A percentile compares a stretch with the other conserved stretches of the same genome.
These are phyloP conservation scores for Thielaviopsis populi DNA, from an alignment of 2,329 filamentous ascomycete species.

Conservation along the genomic window DNA sequence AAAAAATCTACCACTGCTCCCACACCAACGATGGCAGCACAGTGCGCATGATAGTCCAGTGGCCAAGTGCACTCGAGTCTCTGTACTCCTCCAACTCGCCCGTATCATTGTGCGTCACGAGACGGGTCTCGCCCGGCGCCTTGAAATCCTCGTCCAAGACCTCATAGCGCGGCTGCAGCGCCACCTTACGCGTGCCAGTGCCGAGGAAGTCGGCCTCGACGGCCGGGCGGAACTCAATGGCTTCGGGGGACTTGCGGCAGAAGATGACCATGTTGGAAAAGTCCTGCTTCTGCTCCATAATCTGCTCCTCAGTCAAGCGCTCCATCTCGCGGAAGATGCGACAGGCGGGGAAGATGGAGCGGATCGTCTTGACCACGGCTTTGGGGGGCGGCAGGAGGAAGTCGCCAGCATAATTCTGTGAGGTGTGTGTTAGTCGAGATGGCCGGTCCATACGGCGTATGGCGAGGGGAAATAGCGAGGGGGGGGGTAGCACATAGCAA, in stretches of 20 bases:
- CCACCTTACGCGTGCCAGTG: conserved; percentile 54
- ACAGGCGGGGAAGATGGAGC: conserved; percentile 70
- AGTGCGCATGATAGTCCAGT: conserved; percentile 83
- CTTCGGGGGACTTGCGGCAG: conserved; percentile 50
- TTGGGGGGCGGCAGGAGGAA: conserved; percentile 59
- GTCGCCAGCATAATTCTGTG: conserved; percentile 86
- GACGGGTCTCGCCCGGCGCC: conserved; percentile 30
- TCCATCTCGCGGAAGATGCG: conserved; percentile 74
- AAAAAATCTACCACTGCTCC: conserved; percentile 59
- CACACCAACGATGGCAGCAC: conserved; percentile 67
- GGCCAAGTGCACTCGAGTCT: conserved; percentile 58
- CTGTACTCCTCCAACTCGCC: conserved; percentile 56
- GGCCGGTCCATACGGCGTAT: neutral
- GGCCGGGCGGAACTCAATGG: conserved; percentile 52
- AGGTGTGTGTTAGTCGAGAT: conserved; percentile 20
- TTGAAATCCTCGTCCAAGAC: conserved; percentile 39
- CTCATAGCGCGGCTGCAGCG: conserved; percentile 58
- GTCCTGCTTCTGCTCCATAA: conserved; percentile 40
- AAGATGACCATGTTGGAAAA: conserved; percentile 97
- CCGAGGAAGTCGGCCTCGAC: conserved; percentile 51
- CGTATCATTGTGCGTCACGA: conserved; percentile 50
- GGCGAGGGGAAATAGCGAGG: neutral
- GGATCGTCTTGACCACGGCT: conserved; percentile 70
- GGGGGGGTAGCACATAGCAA: too few species aligned
- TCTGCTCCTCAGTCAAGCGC: conserved; percentile 31